A percentile compares a stretch with the other conserved stretches of the same genome.
phyloP scores from a whole-genome alignment of 2,329 filamentous ascomycete genomes.

The Coniochaeta pulveracea region DNA sequence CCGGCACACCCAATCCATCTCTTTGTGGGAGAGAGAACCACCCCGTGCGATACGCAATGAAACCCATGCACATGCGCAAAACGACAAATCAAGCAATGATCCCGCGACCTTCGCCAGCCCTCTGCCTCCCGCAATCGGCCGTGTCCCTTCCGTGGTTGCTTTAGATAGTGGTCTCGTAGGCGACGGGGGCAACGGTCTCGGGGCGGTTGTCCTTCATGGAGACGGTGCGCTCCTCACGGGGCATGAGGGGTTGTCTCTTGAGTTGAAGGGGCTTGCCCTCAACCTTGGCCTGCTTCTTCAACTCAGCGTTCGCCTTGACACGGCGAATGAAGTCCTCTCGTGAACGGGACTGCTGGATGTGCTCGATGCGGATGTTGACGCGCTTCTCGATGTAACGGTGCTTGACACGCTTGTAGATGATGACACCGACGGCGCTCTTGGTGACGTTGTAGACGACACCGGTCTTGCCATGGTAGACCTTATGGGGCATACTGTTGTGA shows the following conservation, averaged over 20 bases:
- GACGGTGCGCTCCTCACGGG: constrained; percentile 72
- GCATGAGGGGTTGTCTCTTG: constrained; percentile 78
- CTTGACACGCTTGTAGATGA: constrained; percentile 99
- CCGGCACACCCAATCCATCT: constrained; percentile 19
- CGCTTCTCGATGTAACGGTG: constrained; percentile 99
- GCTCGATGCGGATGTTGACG: constrained; percentile 97
- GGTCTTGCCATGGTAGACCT: constrained; percentile 99
- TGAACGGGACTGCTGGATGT: constrained; percentile 88
- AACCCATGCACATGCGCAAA: constrained; percentile 23
- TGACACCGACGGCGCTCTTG: constrained; percentile 94
- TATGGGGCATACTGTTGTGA: constrained; percentile 81
- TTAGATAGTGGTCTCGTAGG: constrained; percentile 99
- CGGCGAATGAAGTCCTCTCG: constrained; percentile 93
- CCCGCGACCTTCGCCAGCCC: constrained; percentile 11
- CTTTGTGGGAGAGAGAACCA: constrained; percentile 20
- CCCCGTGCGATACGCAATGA: constrained; percentile 22
- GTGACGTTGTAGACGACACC: constrained; percentile 98
- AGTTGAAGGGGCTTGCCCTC: constrained; percentile 79
- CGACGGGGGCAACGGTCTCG: constrained; percentile 81
- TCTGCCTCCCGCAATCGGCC: constrained; percentile 5
- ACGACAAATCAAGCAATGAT: constrained; percentile 20
- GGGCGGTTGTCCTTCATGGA: constrained; percentile 72
- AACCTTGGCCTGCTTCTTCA: constrained; percentile 87
- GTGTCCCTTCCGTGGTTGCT: no score
- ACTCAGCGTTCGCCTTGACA: constrained; percentile 90